These are phyloP conservation scores for Taiozyma sp. DNA, from an alignment of 1,139 yeast species.

Conservation along the genomic window DNA sequence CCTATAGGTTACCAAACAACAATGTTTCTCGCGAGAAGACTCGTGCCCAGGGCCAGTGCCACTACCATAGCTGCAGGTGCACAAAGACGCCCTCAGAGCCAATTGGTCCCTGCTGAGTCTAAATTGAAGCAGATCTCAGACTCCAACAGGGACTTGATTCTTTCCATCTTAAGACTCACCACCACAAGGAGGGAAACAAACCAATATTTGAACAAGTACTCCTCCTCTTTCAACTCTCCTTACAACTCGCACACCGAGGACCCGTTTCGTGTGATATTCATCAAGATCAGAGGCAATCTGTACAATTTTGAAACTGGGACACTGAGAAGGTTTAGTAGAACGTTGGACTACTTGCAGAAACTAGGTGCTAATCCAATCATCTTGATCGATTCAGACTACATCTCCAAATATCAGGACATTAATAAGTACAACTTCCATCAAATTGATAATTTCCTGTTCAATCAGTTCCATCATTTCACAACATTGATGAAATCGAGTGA, in stretches of 20 bases:
- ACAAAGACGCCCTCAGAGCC: not conserved
- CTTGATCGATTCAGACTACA: constrained; percentile 26
- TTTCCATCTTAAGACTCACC: constrained; percentile 65
- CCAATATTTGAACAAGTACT: constrained; percentile 57
- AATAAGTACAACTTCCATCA: constrained; percentile 9
- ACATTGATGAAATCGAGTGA: not conserved
- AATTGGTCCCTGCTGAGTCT: not conserved
- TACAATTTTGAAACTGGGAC: constrained; percentile 23
- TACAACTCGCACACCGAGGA: not conserved
- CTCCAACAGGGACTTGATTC: constrained; percentile 47
- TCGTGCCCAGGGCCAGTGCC: not conserved
- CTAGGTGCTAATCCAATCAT: constrained; percentile 37
- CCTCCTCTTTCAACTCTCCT: constrained; percentile 25
- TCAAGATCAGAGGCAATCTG: constrained; percentile 39
- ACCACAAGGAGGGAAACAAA: constrained; percentile 74
- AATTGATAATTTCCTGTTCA: constrained; percentile 14
- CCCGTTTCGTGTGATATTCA: constrained; percentile 46
- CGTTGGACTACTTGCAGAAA: constrained; percentile 32
- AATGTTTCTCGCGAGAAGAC: not conserved
- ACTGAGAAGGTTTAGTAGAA: constrained; percentile 27
- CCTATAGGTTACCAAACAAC: not conserved
- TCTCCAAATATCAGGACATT: constrained; percentile 1
- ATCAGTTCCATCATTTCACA: constrained; percentile 17
- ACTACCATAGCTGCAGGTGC: not conserved
- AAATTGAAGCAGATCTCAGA: constrained; percentile 17